Evolutionary conservation across 2,329 filamentous ascomycete species (phyloP).

Genomic region (Alternaria alternata): DNA sequence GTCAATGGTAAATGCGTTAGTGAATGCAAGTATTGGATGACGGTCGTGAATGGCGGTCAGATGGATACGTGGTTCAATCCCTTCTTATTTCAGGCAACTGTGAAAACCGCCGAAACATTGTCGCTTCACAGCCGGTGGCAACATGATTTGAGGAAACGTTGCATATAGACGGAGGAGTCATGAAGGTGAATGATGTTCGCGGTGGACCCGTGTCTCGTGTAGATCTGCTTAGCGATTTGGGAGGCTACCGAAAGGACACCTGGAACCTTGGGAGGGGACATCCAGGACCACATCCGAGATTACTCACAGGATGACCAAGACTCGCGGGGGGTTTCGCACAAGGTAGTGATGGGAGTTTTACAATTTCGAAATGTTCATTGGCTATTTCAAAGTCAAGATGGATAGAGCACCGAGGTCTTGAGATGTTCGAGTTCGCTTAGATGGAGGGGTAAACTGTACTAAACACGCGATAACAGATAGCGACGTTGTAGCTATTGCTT

Average conservation of each 20-base stretch:
- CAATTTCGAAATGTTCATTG: background rate
- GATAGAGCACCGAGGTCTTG: background rate
- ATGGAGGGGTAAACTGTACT: slow-evolving; percentile 14
- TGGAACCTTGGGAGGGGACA: slow-evolving; percentile 6
- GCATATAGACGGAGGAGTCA: slow-evolving; percentile 12
- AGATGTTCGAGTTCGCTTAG: slow-evolving; percentile 12
- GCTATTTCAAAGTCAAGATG: background rate
- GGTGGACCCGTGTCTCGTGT: slow-evolving; percentile 7
- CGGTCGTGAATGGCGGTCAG: background rate
- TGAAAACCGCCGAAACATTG: background rate
- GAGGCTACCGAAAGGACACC: slow-evolving; percentile 13
- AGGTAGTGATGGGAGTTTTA: background rate
- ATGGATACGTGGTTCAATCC: background rate
- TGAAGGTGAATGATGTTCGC: slow-evolving; percentile 3
- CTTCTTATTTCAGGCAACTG: background rate
- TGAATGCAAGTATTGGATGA: background rate
- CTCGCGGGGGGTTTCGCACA: background rate
- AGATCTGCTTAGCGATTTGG: slow-evolving; percentile 8
- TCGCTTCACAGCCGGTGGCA: background rate
- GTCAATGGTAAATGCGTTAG: background rate
- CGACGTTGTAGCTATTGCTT: slow-evolving; percentile 1
- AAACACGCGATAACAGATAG: slow-evolving; percentile 9
- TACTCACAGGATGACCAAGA: background rate
- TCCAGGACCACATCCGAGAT: background rate
- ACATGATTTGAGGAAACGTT: slow-evolving; percentile 9